Evolutionary conservation across 2,329 filamentous ascomycete species (phyloP), one percentile per base, ranked within the genome.

Genomic region (Clarireedia sp.): DNA sequence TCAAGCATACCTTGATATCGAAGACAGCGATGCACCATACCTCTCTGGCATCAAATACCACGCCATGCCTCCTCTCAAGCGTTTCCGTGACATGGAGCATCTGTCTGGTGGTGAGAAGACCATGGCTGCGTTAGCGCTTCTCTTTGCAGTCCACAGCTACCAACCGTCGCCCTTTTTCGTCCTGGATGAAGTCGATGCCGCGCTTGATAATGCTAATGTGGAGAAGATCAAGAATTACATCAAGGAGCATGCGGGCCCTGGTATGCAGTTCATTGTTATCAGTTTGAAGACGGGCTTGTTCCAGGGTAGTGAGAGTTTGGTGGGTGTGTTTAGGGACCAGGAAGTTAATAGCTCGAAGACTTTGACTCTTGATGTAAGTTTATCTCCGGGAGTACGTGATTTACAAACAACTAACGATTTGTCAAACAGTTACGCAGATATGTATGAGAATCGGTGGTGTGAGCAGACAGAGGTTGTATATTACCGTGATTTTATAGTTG

Each of bases 241-340:
- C 59, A 83, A 87, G 38, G 90, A 95, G 67, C 91, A 99, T 72
- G 89, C 91, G 0, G 89, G 90, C 0, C 94, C 94, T 1, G 95
- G 95, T 14, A 97, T 97, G 90, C 94, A 99, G 71, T 99, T 99
- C 65, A 95, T 99, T 59, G 94, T 99, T 63, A 99, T 99, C 71
- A 90, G 85, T 74, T 79, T 99, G 69, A 99, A 99, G 79, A 88
- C 90, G 0, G 91, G 90, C 1, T 77, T 99, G 55, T 99, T 97
- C 75, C 91, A 99, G 73, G 89, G 95, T 71, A 96, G 90, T 68
- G 91, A 99, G 77, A 95, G 90, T 59, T 72, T 99, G 64, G 90
- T 99, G 4, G 94, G 94, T 51, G 90, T 99, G 10, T 97, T 96
- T 75, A 80, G 94, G 62, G 95, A 99, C 68, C 94, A 99, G 74